Evolutionary conservation across 2,329 filamentous ascomycete species (phyloP).

Genomic region (Penicillium janthinellum): DNA sequence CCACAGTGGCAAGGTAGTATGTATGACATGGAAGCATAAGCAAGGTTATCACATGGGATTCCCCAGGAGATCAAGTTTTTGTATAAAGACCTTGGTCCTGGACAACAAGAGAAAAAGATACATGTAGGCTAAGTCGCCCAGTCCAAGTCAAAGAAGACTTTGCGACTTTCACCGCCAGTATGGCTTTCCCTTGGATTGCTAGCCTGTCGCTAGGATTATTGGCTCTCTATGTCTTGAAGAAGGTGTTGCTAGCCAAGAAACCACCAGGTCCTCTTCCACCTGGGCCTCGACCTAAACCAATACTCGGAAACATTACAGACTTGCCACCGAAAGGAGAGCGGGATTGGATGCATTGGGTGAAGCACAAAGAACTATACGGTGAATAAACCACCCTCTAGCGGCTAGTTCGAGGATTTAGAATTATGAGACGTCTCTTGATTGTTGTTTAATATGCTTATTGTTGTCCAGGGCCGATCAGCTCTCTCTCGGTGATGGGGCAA

Average conservation of each 20-base stretch:
- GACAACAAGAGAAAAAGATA: neutral
- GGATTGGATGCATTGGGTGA: slow-evolving; percentile 49
- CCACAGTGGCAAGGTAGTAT: neutral
- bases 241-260: neutral
- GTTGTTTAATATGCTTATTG: neutral
- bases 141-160: neutral
- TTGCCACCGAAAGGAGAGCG: slow-evolving; percentile 45
- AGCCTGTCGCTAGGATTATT: neutral
- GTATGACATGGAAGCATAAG: neutral
- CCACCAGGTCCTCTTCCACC: slow-evolving; percentile 43
- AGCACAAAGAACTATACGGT: slow-evolving; percentile 49
- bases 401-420: too few relatives aligned
- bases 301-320: slow-evolving; percentile 55
- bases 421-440: too few relatives aligned
- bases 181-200: neutral
- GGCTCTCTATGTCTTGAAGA: neutral
- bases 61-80: neutral
- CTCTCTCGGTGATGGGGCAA: slow-evolving; percentile 39
- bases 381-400: neutral
- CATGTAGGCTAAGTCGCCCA: neutral
- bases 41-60: neutral
- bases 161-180: neutral
- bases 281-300: slow-evolving; percentile 51
- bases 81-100: neutral
- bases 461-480: slow-evolving; percentile 38